A percentile compares a stretch with the other conserved stretches of the same genome.
phyloP scores from a whole-genome alignment of 164 flowering plant species.

The Houttuynia cordata region DNA sequence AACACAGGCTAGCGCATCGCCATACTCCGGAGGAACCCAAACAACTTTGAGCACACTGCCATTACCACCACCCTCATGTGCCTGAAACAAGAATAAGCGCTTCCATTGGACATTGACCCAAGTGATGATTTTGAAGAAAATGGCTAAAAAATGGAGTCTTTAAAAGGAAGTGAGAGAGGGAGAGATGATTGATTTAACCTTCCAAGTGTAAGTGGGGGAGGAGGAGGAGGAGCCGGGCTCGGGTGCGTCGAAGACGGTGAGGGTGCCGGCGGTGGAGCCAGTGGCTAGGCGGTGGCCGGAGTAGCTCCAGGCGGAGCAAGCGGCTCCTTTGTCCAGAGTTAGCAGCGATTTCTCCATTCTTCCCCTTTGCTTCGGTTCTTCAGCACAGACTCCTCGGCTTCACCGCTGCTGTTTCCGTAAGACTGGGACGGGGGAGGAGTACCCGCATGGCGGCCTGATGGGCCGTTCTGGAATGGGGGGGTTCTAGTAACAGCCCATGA shows the following conservation, averaged over 20 bases:
- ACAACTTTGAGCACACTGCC: slow-evolving; percentile 42
- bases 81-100: slow-evolving; percentile 23
- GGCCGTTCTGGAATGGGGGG: too few relatives aligned
- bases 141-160: not conserved
- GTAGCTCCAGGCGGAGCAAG: slow-evolving; percentile 81
- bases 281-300: slow-evolving; percentile 58
- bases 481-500: too few relatives aligned
- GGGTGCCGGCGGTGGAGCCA: slow-evolving; percentile 57
- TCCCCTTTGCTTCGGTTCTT: not conserved
- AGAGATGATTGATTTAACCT: slow-evolving; percentile 20
- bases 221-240: slow-evolving; percentile 45
- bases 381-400: too few relatives aligned
- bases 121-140: not conserved
- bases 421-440: too few relatives aligned
- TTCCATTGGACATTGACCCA: too few relatives aligned
- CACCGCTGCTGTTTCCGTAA: too few relatives aligned
- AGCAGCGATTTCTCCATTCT: slow-evolving; percentile 52
- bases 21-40: slow-evolving; percentile 88
- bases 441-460: too few relatives aligned
- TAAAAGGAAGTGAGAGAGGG: not conserved
- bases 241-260: slow-evolving; percentile 50
- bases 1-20: slow-evolving; percentile 83
- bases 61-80: slow-evolving; percentile 32
- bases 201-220: slow-evolving; percentile 31
- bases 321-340: slow-evolving; percentile 48